phyloP scores from a whole-genome alignment of 2,329 filamentous ascomycete genomes.

The Didymella pomorum region DNA sequence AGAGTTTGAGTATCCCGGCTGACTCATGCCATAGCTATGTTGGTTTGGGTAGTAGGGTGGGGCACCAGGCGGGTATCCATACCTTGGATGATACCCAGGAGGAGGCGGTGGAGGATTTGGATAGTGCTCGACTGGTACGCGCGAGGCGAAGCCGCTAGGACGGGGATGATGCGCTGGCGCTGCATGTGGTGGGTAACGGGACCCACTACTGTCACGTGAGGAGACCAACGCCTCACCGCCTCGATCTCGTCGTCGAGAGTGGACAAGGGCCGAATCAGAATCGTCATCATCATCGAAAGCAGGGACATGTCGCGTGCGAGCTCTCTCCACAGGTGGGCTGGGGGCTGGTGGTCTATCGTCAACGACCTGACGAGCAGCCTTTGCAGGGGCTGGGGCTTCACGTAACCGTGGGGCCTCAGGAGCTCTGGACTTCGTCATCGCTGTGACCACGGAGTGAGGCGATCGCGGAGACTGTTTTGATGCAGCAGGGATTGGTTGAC shows the following conservation, averaged over 20 bases:
- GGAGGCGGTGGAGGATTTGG: slow-evolving; percentile 72
- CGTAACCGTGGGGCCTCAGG: slow-evolving; percentile 25
- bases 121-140: slow-evolving; percentile 48
- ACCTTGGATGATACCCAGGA: slow-evolving; percentile 60
- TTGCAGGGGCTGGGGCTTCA: slow-evolving; percentile 41
- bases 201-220: slow-evolving; percentile 25
- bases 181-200: slow-evolving; percentile 34
- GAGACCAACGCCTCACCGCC: slow-evolving; percentile 38
- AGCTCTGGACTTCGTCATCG: slow-evolving; percentile 31
- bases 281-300: slow-evolving; percentile 48
- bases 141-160: slow-evolving; percentile 43
- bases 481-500: slow-evolving; percentile 27
- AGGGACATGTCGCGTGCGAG: slow-evolving; percentile 39
- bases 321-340: slow-evolving; percentile 43
- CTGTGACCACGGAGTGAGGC: slow-evolving; percentile 33
- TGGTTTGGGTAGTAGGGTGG: slow-evolving; percentile 48
- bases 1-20: slow-evolving; percentile 43
- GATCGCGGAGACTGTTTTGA: slow-evolving; percentile 28
- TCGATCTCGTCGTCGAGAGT: slow-evolving; percentile 35
- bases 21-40: slow-evolving; percentile 46
- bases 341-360: slow-evolving; percentile 49
- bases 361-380: slow-evolving; percentile 32
- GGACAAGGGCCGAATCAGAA: slow-evolving; percentile 43
- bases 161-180: slow-evolving; percentile 41
- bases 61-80: slow-evolving; percentile 44